Conservation (phyloP, 164 flowering plant genomes). For the Tinospora cordifolia region DNA sequence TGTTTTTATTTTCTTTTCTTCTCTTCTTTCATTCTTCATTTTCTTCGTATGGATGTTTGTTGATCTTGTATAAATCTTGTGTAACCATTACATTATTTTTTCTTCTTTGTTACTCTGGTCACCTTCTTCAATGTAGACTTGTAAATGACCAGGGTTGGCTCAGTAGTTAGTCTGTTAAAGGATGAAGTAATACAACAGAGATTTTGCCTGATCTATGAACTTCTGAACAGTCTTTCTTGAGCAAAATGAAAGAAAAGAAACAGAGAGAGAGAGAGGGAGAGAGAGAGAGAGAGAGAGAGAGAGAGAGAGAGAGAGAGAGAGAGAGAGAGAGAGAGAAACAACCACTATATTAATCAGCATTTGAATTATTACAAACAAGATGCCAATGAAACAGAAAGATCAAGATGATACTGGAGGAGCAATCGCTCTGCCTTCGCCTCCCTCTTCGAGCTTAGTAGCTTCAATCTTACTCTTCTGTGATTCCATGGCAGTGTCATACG, state of each 20-base stretch:
- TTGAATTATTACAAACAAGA: no score
- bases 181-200: neutral
- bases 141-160: neutral
- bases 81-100: neutral
- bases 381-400: neutral
- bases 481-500: constrained; percentile 40
- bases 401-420: neutral
- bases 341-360: neutral
- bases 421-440: no score
- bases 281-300: no score
- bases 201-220: neutral
- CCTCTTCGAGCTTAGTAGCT: neutral
- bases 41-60: neutral
- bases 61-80: constrained; percentile 1
- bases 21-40: neutral
- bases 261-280: no score
- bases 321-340: no score
- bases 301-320: no score
- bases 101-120: neutral
- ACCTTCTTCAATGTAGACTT: neutral
- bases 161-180: neutral
- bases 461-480: neutral
- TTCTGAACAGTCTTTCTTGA: neutral
- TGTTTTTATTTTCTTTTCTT: neutral
- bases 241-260: neutral